Conservation (phyloP, 169 alveolate genomes). For the Plasmodium malariae region DNA sequence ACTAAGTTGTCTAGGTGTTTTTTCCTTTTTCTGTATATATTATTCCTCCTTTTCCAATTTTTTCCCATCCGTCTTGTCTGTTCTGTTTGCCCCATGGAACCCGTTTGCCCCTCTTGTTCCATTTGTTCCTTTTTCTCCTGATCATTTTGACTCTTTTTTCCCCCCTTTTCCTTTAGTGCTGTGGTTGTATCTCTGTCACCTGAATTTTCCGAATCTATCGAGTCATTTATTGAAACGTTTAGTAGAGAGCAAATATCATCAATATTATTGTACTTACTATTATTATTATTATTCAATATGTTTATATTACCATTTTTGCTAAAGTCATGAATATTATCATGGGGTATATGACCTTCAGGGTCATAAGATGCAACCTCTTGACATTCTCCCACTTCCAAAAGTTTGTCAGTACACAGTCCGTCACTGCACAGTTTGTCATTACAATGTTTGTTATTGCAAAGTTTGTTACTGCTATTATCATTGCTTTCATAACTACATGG, state of each 20-base stretch:
- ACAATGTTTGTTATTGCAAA: background rate
- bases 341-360: background rate
- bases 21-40: constrained; percentile 10
- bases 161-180: background rate
- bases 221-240: constrained; percentile 16
- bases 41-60: background rate
- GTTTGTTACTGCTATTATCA: background rate
- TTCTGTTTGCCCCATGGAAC: too few species aligned
- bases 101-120: too few species aligned
- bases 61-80: constrained; percentile 11
- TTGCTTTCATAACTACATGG: background rate
- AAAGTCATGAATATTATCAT: background rate
- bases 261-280: background rate
- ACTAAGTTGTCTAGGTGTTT: constrained; percentile 55
- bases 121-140: background rate
- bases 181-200: background rate
- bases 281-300: background rate
- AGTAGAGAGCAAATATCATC: constrained; percentile 23
- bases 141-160: background rate
- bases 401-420: too few species aligned
- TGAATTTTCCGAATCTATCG: constrained; percentile 9
- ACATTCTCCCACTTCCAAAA: too few species aligned
- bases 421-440: background rate
- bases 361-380: too few species aligned
- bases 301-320: background rate